Conservation (phyloP, 768 basidiomycete genomes). For the Thelephora aurantiotincta region DNA sequence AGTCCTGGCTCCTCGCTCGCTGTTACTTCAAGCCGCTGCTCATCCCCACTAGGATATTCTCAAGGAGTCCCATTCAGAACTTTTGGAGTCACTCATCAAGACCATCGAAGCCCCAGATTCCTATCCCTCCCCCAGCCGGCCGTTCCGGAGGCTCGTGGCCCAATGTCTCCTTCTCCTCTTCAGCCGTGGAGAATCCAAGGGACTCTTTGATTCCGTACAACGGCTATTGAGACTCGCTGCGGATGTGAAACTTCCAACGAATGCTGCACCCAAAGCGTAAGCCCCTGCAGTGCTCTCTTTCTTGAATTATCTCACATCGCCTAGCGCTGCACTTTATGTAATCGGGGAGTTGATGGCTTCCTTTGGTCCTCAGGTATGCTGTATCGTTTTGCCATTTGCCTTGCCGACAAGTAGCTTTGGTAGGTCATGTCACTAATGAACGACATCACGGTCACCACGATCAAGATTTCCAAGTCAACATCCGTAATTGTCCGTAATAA, state of each 20-base stretch:
- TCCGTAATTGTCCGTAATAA: slow-evolving; percentile 26
- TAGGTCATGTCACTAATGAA: slow-evolving; percentile 95
- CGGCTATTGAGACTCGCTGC: slow-evolving; percentile 57
- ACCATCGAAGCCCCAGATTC: slow-evolving; percentile 47
- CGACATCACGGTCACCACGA: slow-evolving; percentile 54
- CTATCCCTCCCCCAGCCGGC: slow-evolving; percentile 79
- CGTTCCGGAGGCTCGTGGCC: slow-evolving; percentile 64
- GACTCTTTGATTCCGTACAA: slow-evolving; percentile 79
- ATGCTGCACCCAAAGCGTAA: slow-evolving; percentile 54
- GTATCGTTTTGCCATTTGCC: background rate
- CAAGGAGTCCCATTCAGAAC: slow-evolving; percentile 43
- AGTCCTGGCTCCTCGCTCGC: slow-evolving; percentile 13
- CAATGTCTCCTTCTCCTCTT: slow-evolving; percentile 68
- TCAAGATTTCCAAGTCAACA: slow-evolving; percentile 63
- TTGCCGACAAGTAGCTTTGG: background rate
- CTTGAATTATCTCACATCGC: background rate
- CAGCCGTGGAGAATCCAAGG: slow-evolving; percentile 66
- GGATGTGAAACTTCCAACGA: slow-evolving; percentile 55
- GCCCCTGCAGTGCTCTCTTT: slow-evolving; percentile 12
- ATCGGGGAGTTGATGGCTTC: slow-evolving; percentile 80
- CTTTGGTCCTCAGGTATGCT: slow-evolving; percentile 70
- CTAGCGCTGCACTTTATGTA: slow-evolving; percentile 72
- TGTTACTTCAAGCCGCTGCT: background rate
- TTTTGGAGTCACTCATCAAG: slow-evolving; percentile 55
- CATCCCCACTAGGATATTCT: slow-evolving; percentile 38